Conservation (phyloP, 495 filamentous ascomycete genomes). For the Peziza echinospora region DNA sequence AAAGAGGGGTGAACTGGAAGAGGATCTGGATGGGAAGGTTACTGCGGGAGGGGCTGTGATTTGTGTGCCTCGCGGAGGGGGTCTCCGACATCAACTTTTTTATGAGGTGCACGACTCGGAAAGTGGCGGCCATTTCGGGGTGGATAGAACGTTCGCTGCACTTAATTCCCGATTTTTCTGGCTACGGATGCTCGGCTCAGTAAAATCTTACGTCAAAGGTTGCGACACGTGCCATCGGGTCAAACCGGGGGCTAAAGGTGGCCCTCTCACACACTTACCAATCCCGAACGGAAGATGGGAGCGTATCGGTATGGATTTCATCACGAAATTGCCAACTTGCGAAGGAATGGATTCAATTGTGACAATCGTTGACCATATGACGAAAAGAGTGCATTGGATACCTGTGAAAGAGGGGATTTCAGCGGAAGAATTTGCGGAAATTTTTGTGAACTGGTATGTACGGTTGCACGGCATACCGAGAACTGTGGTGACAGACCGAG, state of each 20-base stretch:
- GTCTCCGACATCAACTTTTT: not conserved
- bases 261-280: not conserved
- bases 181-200: not conserved
- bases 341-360: no score
- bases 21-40: no score
- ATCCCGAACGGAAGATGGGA: not conserved
- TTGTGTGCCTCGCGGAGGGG: not conserved
- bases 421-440: not conserved
- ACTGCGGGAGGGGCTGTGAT: no score
- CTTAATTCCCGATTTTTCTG: not conserved
- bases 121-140: constrained; percentile 1
- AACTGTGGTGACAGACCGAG: not conserved
- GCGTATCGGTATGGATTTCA: constrained; percentile 4
- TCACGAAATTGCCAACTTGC: no score
- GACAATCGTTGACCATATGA: constrained; percentile 1
- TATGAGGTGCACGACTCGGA: constrained; percentile 1
- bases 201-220: constrained; percentile 1
- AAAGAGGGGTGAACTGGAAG: no score
- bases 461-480: not conserved
- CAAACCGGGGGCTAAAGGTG: no score
- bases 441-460: not conserved
- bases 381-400: constrained; percentile 3
- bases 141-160: not conserved
- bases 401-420: not conserved
- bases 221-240: not conserved